phyloP scores from a whole-genome alignment of 768 basidiomycete species.

The Tulasnella sp. region DNA sequence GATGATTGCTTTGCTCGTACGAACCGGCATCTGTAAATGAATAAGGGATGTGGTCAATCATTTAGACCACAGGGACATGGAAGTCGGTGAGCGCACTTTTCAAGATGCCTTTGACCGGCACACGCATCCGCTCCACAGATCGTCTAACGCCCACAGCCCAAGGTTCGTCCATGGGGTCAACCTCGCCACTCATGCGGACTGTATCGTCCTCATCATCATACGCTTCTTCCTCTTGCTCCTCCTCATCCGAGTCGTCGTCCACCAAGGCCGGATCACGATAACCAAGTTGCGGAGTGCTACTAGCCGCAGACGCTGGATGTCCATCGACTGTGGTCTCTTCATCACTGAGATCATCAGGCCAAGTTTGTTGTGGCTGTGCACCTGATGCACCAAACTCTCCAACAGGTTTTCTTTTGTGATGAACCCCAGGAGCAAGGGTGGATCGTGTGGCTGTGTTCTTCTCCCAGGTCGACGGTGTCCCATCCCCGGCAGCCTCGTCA shows the following conservation, averaged over 20 bases:
- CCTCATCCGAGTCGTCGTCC: slow-evolving; percentile 9
- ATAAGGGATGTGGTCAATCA: neutral
- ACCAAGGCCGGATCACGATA: slow-evolving; percentile 19
- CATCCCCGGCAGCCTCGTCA: slow-evolving; percentile 19
- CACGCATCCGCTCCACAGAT: slow-evolving; percentile 53
- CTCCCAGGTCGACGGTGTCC: slow-evolving; percentile 54
- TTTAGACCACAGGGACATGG: neutral
- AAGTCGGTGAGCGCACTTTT: slow-evolving; percentile 51
- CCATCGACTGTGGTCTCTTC: slow-evolving; percentile 27
- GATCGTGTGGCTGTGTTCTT: slow-evolving; percentile 46
- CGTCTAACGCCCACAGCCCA: slow-evolving; percentile 70
- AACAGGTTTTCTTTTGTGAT: slow-evolving; percentile 23
- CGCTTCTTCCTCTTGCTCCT: slow-evolving; percentile 44
- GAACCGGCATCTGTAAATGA: slow-evolving; percentile 47
- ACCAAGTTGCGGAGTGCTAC: slow-evolving; percentile 21
- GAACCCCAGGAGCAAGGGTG: neutral
- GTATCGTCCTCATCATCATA: slow-evolving; percentile 60
- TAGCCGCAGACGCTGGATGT: neutral
- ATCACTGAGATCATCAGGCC: slow-evolving; percentile 50
- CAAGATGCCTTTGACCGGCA: slow-evolving; percentile 75
- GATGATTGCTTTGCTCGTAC: slow-evolving; percentile 54
- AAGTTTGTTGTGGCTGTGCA: slow-evolving; percentile 47
- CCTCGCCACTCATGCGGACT: slow-evolving; percentile 47
- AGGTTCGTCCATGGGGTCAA: slow-evolving; percentile 50
- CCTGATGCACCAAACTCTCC: slow-evolving; percentile 28